Conservation (phyloP, 2,329 filamentous ascomycete genomes). For the Teratosphaeria zuluensis region DNA sequence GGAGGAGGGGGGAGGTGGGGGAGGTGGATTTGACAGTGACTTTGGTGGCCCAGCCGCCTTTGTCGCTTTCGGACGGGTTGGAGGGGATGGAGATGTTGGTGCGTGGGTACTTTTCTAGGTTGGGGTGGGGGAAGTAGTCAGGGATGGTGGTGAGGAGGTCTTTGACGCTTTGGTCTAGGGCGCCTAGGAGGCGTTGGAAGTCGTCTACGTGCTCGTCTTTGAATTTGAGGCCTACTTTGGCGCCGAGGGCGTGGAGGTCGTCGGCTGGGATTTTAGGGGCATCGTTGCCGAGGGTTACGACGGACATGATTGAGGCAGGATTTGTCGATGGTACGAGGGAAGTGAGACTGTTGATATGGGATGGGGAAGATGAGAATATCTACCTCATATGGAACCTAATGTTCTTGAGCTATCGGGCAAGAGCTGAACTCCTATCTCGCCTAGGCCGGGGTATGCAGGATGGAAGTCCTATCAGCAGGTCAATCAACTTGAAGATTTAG, state of each 20-base stretch:
- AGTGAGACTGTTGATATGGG: not conserved
- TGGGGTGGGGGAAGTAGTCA: conserved; percentile 11
- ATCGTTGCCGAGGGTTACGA: conserved; percentile 5
- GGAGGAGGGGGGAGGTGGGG: conserved; percentile 6
- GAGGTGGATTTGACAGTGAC: conserved; percentile 5
- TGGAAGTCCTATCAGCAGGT: not conserved
- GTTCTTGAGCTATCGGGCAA: not conserved
- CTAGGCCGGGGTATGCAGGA: not conserved
- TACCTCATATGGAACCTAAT: not conserved
- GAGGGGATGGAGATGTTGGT: conserved; percentile 5
- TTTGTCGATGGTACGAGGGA: no score
- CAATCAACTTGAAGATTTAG: no score
- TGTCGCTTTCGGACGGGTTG: conserved; percentile 4
- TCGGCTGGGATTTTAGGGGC: conserved; percentile 3
- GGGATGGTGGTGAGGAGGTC: conserved; percentile 4
- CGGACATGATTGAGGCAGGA: conserved; percentile 1
- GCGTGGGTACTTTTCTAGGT: conserved; percentile 10
- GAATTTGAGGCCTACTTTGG: conserved; percentile 5
- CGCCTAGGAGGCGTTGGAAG: conserved; percentile 11
- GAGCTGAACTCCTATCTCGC: not conserved
- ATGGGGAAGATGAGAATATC: not conserved
- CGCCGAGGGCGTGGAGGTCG: conserved; percentile 4
- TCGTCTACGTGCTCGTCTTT: conserved; percentile 7
- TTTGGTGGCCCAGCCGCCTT: conserved; percentile 13
- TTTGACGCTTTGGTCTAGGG: conserved; percentile 6